Evolutionary conservation across 2,329 filamentous ascomycete genomes (phyloP), one percentile per base, ranked within the genome.

Genomic region (Cadophora sp.): DNA sequence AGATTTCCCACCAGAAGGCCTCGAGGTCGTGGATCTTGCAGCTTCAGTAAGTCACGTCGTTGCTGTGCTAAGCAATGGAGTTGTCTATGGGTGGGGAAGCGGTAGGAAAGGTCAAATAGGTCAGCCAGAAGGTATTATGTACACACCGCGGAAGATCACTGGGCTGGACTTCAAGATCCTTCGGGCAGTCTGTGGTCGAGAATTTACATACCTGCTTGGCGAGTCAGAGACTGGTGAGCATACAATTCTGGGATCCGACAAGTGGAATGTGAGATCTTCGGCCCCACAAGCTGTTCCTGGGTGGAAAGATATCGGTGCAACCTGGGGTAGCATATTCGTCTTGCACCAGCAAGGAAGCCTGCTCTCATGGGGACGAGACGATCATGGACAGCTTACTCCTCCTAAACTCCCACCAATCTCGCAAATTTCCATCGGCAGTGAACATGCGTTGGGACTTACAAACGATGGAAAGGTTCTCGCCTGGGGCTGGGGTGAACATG

Each of bases 401-500:
- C 77, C 80, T 1, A 81, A 82, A 27, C 77, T 97, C 1, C 89
- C 90, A 0, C 76, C 77, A 1, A 76, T 94, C 3, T 80, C 81
- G 11, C 82, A 83, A 27, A 85, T 98, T n/a, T 91, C 92, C 3
- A 87, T 92, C 56, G 96, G 96, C 0, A 97, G 95, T 76, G 96
- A 98, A 79, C 96, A 99, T 79, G 89, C 87, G n/a, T 80, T 98
- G 70, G 92, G 89, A 9, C 79, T 95, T 29, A 89, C 91, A 0
- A 81, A 80, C 11, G 83, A 85, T 24, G 88, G 88, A 1, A 86
- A 90, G 62, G 88, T 97, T 1, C 80, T 97, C 60, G 87, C 92
- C 1, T 98, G 95, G 93, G 96, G 96, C 24, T 99, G 96, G 96
- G 94, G 94, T 1, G 95, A 98, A 80, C 96, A 99, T 80, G 96